phyloP scores from a whole-genome alignment of 78 protist species.

The Dictyostelium purpureum region DNA sequence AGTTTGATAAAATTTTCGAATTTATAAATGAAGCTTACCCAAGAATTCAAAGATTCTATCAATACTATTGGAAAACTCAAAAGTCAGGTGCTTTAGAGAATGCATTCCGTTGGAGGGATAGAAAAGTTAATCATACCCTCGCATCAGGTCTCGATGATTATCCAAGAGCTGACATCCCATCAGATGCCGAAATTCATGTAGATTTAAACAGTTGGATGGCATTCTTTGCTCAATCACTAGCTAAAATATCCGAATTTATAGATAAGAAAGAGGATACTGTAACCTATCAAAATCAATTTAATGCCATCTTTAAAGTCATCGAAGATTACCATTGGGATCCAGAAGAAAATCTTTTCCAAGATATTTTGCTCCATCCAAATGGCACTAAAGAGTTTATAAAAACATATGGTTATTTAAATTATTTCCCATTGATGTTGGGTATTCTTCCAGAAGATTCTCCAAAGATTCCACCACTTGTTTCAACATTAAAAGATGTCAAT shows the following conservation, averaged over 20 bases:
- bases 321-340: constrained; percentile 43
- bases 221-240: constrained; percentile 56
- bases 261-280: not conserved
- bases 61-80: constrained; percentile 64
- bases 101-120: constrained; percentile 90
- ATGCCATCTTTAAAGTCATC: not conserved
- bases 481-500: constrained; percentile 30
- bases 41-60: constrained; percentile 32
- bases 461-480: not conserved
- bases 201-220: constrained; percentile 92
- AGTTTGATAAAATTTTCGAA: not conserved
- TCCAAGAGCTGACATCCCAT: constrained; percentile 83
- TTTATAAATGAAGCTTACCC: constrained; percentile 40
- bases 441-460: constrained; percentile 5
- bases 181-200: constrained; percentile 82
- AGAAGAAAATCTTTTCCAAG: constrained; percentile 15
- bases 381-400: not conserved
- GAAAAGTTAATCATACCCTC: constrained; percentile 83
- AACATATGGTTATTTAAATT: constrained; percentile 86
- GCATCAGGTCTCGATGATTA: constrained; percentile 94
- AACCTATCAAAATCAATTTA: not conserved
- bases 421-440: constrained; percentile 90
- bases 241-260: constrained; percentile 2
- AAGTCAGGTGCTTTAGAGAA: not conserved
- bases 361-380: not conserved